Base-by-base conservation (phyloP, 139 green algal species). In the Pseudopediastrum boryanum region DNA sequence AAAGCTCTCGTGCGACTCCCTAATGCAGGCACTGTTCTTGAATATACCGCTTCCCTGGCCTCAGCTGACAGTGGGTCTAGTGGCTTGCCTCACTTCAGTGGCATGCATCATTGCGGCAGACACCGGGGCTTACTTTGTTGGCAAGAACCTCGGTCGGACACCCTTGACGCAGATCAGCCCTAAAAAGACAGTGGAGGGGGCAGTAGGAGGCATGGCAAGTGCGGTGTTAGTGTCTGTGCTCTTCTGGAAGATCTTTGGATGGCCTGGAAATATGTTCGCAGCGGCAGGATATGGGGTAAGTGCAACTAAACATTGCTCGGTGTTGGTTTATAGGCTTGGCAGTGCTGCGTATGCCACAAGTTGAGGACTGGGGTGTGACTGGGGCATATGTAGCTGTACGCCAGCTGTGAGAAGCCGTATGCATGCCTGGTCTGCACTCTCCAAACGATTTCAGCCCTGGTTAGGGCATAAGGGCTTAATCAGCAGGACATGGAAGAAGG, bases 121-220 rank as follows among this genome's bases (percentile, higher is more conserved):
- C 84, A 95, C 90, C 29, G 94, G 94, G 2, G 93, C 94, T 13
- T 97, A 94, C 83, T 94, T 96, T 73, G 88, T 89, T 19, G 93
- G 94, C 64, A 95, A 93, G 75, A 83, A 79, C 2, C 65, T 98
- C 63, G 94, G 93, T 7, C 81, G 87, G 43, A 96, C 90, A 25
- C 88, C 92, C 78, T 86, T 98, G 31, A 96, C 85, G 1, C 80
- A 86, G 19, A 95, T 97, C 73, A 93, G 84, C 80, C 95, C 95
- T 39, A 98, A 98, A 80, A 98, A 98, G 86, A 98, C 95, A 0
- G 93, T 97, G 56, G 95, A 98, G 83, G 95, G 95, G 1, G 94
- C 95, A 0, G 42, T 91, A 0, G 93, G 92, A 3, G 95, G 95
- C 31, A 80, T 96, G 59, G 56, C 87, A 16, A 89, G 64, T 65